Evolutionary conservation across 768 basidiomycete species (phyloP).

Genomic region (Phaeotremella fagi): DNA sequence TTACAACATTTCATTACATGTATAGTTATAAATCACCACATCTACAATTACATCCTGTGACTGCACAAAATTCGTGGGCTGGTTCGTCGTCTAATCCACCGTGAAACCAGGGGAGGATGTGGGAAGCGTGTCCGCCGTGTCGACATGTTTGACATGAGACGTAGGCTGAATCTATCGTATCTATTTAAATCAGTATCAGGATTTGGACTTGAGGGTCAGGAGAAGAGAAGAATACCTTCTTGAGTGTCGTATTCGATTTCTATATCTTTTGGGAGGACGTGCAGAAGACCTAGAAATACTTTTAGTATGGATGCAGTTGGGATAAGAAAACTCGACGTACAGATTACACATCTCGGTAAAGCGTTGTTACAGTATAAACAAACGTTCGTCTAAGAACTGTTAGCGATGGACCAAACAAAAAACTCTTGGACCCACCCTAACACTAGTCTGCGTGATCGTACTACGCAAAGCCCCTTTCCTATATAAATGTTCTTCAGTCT

Average conservation of each 20-base stretch:
- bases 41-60: constrained; percentile 40
- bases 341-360: constrained; percentile 40
- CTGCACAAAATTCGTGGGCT: constrained; percentile 37
- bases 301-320: background rate
- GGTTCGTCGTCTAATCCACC: constrained; percentile 37
- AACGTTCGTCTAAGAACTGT: constrained; percentile 14
- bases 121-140: constrained; percentile 43
- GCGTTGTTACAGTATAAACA: constrained; percentile 32
- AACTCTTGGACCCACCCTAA: constrained; percentile 19
- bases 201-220: too few relatives aligned
- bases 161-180: constrained; percentile 38
- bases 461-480: constrained; percentile 27
- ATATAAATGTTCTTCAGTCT: constrained; percentile 24
- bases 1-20: too few relatives aligned
- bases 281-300: constrained; percentile 10
- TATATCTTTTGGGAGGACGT: constrained; percentile 15
- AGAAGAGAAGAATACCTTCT: constrained; percentile 5
- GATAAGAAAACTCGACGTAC: constrained; percentile 15
- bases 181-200: constrained; percentile 1
- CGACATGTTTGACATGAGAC: constrained; percentile 41
- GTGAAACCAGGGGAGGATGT: constrained; percentile 47
- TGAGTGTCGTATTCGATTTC: constrained; percentile 3
- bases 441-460: constrained; percentile 31
- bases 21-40: constrained; percentile 34
- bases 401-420: background rate